Conservation (phyloP, 176 grass and related monocot genomes). For the Carex scoparia region DNA sequence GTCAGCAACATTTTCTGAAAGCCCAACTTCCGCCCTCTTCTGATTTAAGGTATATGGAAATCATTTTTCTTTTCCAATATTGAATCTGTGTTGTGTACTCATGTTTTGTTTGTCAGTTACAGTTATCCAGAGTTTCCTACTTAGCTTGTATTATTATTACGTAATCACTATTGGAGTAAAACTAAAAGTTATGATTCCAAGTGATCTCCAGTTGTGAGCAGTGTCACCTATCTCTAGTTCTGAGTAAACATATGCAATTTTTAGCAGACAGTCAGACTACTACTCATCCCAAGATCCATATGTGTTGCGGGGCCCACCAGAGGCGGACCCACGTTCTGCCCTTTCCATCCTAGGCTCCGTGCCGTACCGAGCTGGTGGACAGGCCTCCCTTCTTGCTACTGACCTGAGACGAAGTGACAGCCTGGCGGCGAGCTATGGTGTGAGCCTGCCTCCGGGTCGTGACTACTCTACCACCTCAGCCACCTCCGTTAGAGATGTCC, state of each 20-base stretch:
- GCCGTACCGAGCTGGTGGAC: slow-evolving; percentile 64
- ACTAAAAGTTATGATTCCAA: slow-evolving; percentile 4
- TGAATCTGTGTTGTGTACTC: neutral
- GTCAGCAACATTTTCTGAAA: slow-evolving; percentile 81
- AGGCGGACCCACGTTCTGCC: slow-evolving; percentile 57
- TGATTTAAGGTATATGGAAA: slow-evolving; percentile 65
- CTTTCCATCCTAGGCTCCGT: slow-evolving; percentile 61
- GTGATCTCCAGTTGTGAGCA: slow-evolving; percentile 4
- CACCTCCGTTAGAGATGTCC: slow-evolving; percentile 31
- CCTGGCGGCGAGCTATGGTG: slow-evolving; percentile 47
- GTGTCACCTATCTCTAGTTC: slow-evolving; percentile 3
- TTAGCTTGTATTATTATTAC: neutral
- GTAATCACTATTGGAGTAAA: neutral
- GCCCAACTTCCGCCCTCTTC: slow-evolving; percentile 62
- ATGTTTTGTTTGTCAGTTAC: neutral
- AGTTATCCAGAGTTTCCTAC: neutral
- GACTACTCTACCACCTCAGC: slow-evolving; percentile 57
- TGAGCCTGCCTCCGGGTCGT: slow-evolving; percentile 62
- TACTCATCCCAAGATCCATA: slow-evolving; percentile 32
- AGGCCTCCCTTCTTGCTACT: slow-evolving; percentile 69
- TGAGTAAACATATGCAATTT: slow-evolving; percentile 74
- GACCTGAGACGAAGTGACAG: slow-evolving; percentile 77
- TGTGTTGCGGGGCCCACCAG: slow-evolving; percentile 60
- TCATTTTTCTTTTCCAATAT: neutral
- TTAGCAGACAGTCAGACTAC: slow-evolving; percentile 99